Evolutionary conservation across 2,329 filamentous ascomycete species (phyloP), one percentile per base, ranked within the genome.

Genomic region (Eurotiales sp.): DNA sequence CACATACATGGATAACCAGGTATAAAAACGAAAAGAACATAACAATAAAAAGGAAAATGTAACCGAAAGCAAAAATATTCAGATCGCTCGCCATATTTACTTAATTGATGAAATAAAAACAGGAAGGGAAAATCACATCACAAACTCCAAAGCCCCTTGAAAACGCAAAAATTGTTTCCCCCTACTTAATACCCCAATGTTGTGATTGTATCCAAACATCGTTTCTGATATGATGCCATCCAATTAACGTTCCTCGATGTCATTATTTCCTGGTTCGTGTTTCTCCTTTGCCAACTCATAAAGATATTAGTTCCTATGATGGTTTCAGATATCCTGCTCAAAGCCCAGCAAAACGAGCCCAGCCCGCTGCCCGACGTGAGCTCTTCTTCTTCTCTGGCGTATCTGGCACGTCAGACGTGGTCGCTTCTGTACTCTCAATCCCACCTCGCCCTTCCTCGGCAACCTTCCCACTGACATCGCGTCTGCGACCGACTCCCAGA

Each of bases 401-500:
- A 4, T n/a, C 27, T 4, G 47, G 39, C 17, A 25, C 14, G 15
- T 50, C 47, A 30, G 45, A 12, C 11, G n/a, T 36, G 32, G 46
- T 45, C 11, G 40, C 46, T 56, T 51, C 14, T 56, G 58, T 44
- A 55, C 53, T 17, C 54, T 61, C 51, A n/a, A 34, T 50, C 8
- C 64, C 63, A 15, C 67, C 63, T 21, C 73, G 64, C 4, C 73
- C 73, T 62, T 76, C 73, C 53, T 76, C 73, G 0, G 69, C 73
- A 12, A 75, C 59, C 50, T 75, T 75, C 2, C 73, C 73, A 51
- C 72, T 75, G 15, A 76, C 73, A 49, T 76, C 73, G 3, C 52
- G 48, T 48, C 72, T 62, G 50, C 73, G 63, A n/a, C 72, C 72
- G 30, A 76, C 72, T 1, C 73, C 72, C 4, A 73, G 55, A 2